Base-by-base conservation (phyloP, 2,329 filamentous ascomycete species). In the Dryadomyces quercivorus region DNA sequence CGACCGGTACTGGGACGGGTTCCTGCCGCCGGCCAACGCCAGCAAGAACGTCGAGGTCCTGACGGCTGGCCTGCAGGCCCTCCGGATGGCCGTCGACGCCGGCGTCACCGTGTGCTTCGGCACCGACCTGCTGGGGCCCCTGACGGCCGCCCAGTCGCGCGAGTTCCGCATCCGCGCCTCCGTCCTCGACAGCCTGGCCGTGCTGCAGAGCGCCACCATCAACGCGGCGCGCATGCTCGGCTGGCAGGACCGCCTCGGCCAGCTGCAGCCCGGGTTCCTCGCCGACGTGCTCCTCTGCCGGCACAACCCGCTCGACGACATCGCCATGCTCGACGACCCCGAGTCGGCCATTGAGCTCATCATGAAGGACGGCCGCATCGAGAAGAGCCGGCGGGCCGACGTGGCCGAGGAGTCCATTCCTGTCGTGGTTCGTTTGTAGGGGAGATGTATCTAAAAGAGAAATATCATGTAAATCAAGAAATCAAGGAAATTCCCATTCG, bases 61-160 rank as follows among this genome's bases (percentile, higher is more conserved):
- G 5, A 61, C 68, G 10, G 68, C 68, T 3, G 76, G 76, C 1
- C 59, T 78, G 16, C 55, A 64, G 16, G 67, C 70, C 0, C 63
- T 79, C 16, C 65, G 72, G 55, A 70, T 77, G 26, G 74, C 75
- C 3, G 62, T 65, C 15, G 68, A 75, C 15, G 73, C 71, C 1
- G 76, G 76, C 0, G 75, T 80, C 1, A 75, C 69, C 0, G 72
- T 80, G 50, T 79, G 75, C 63, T 80, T 70, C 58, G 76, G 77
- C 0, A 74, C 74, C 1, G 77, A 80, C 63, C 67, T 80, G 8
- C 67, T 81, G 0, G 76, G 75, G 0, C 74, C 73, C 0, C 61
- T 80, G 57, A 68, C 70, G 8, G 61, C 67, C 15, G 69, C 70
- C n/a, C 76, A 80, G 63, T 72, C 68, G 1, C 66, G 68, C 38